These are phyloP conservation scores for Begonia peltatifolia DNA, from an alignment of 306 rosid genomes.

Conservation along the genomic window DNA sequence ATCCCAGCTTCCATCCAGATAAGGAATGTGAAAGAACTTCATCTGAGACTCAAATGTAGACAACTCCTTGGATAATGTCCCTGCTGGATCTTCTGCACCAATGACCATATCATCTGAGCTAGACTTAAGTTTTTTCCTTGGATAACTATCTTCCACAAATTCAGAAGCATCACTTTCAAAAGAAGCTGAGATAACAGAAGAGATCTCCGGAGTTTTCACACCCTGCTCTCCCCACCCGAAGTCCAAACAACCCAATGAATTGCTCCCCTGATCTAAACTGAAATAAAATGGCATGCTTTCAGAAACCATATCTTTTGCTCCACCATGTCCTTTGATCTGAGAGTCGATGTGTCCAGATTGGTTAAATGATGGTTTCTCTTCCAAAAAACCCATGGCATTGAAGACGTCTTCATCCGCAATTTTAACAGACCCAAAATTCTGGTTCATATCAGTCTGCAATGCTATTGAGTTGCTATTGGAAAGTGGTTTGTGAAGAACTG, in stretches of 20 bases:
- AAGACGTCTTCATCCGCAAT: constrained; percentile 28
- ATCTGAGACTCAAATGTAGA: constrained; percentile 57
- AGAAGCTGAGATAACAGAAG: constrained; percentile 52
- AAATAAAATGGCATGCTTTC: constrained; percentile 31
- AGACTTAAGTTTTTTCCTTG: constrained; percentile 25
- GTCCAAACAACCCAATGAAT: constrained; percentile 62
- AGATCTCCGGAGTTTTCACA: constrained; percentile 66
- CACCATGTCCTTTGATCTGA: constrained; percentile 22
- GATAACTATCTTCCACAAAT: constrained; percentile 32
- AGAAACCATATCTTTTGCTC: constrained; percentile 15
- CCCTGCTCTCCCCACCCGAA: constrained; percentile 60
- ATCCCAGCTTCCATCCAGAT: constrained; percentile 57
- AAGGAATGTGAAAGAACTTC: constrained; percentile 50
- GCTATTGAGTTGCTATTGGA: constrained; percentile 22
- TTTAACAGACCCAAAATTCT: constrained; percentile 20
- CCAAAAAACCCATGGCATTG: constrained; percentile 35
- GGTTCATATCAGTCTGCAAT: constrained; percentile 30
- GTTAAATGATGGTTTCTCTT: constrained; percentile 47
- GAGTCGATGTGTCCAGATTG: constrained; percentile 30
- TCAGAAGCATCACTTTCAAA: constrained; percentile 33
- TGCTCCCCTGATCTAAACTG: constrained; percentile 73
- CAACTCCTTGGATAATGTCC: constrained; percentile 66
- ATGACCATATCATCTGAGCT: constrained; percentile 20
- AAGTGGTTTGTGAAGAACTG: constrained; percentile 19
- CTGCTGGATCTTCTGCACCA: constrained; percentile 18